These are phyloP conservation scores for Blastocystis sp. DNA, from an alignment of 352 stramenopile species.

Conservation along the genomic window DNA sequence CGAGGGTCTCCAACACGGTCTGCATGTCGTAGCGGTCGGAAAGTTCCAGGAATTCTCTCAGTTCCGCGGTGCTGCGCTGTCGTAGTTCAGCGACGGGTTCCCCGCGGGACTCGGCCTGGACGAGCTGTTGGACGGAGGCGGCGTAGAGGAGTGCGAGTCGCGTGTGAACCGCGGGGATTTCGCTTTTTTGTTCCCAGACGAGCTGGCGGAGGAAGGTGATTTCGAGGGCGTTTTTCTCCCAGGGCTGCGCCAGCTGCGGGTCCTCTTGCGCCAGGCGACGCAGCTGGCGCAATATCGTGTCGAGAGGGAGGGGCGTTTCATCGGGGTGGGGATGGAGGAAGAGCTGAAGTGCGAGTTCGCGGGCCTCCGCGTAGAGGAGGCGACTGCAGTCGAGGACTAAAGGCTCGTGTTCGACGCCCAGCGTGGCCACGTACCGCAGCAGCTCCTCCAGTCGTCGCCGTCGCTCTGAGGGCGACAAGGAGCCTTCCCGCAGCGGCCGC, in stretches of 20 bases:
- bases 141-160: neutral
- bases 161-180: neutral
- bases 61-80: neutral
- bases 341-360: neutral
- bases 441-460: neutral
- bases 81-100: constrained; percentile 8
- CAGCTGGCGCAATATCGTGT: neutral
- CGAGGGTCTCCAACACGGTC: neutral
- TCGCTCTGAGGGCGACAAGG: neutral
- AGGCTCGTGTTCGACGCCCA: neutral
- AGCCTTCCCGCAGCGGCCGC: neutral
- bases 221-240: constrained; percentile 28
- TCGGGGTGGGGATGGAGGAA: neutral
- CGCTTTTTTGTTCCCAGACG: neutral
- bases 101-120: neutral
- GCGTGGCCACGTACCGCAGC: neutral
- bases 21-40: neutral
- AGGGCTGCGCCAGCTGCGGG: neutral
- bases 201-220: neutral
- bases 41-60: constrained; percentile 1
- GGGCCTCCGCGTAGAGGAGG: neutral
- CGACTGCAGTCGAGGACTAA: neutral
- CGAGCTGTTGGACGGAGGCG: neutral
- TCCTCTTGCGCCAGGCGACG: neutral
- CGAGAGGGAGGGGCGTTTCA: neutral